These are phyloP conservation scores for Coemansia sp. DNA, from an alignment of 192 early-diverging fungal species.

Conservation along the genomic window DNA sequence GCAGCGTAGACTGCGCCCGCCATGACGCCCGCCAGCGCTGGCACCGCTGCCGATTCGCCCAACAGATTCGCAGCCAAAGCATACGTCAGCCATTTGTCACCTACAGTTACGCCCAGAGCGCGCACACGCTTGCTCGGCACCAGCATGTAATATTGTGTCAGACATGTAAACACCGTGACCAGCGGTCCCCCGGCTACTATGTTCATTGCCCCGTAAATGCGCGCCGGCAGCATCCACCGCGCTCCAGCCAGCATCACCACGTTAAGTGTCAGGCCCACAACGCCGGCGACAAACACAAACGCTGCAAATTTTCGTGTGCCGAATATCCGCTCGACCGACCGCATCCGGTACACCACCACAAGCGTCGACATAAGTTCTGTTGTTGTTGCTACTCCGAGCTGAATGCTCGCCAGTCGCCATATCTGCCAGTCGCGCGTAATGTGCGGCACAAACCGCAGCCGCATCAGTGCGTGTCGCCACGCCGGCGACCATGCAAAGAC, in stretches of 20 bases:
- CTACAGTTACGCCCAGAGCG: neutral
- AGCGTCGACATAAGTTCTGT: neutral
- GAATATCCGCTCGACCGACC: neutral
- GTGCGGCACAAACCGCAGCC: neutral
- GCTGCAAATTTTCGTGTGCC: neutral
- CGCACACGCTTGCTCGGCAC: neutral
- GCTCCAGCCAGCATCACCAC: neutral
- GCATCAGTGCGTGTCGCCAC: neutral
- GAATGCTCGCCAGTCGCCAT: neutral
- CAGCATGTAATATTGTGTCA: neutral
- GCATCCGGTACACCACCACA: neutral
- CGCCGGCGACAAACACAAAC: neutral
- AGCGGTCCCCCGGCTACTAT: neutral
- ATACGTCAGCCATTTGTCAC: neutral
- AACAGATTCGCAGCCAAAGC: neutral
- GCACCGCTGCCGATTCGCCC: neutral
- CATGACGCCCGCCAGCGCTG: neutral
- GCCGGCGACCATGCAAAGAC: neutral
- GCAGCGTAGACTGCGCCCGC: neutral
- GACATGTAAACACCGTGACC: neutral
- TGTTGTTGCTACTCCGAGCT: neutral
- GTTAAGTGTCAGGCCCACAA: neutral
- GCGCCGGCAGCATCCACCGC: neutral
- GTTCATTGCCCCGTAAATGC: neutral
- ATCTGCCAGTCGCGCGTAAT: neutral